phyloP scores from a whole-genome alignment of 805 yeast species.

The Zygosaccharomyces bisporus region DNA sequence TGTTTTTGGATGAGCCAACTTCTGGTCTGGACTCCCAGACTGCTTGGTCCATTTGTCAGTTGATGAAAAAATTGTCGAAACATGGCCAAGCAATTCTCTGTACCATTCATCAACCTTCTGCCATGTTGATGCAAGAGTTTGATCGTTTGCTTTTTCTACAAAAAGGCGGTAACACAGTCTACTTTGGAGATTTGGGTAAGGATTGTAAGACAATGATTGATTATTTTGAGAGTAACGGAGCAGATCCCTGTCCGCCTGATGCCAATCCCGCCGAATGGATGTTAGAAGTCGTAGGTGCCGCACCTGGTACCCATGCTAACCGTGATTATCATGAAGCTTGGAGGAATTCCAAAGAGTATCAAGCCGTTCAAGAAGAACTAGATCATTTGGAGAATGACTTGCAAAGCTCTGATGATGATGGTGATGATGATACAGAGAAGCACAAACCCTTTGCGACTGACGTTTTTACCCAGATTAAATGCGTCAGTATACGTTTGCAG shows the following conservation, averaged over 20 bases:
- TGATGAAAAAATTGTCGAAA: conserved; percentile 55
- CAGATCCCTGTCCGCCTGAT: conserved; percentile 58
- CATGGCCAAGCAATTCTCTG: conserved; percentile 63
- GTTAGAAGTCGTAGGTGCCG: conserved; percentile 81
- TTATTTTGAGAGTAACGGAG: conserved; percentile 64
- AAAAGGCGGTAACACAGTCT: conserved; percentile 68
- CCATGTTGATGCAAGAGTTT: conserved; percentile 68
- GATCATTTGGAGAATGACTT: conserved; percentile 60
- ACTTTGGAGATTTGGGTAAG: conserved; percentile 66
- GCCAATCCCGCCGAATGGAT: conserved; percentile 92
- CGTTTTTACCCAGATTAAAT: conserved; percentile 38
- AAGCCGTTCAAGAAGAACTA: conserved; percentile 56
- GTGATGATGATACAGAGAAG: conserved; percentile 33
- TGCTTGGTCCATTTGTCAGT: conserved; percentile 63
- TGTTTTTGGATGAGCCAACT: conserved; percentile 65
- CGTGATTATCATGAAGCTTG: conserved; percentile 76
- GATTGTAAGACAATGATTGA: conserved; percentile 54
- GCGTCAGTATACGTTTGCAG: conserved; percentile 52
- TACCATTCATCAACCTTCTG: conserved; percentile 86
- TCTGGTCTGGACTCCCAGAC: conserved; percentile 68
- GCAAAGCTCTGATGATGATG: conserved; percentile 36
- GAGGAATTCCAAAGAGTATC: conserved; percentile 62
- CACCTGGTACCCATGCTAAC: conserved; percentile 70
- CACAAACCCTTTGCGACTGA: conserved; percentile 45
- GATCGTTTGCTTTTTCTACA: conserved; percentile 70